Base-by-base conservation (phyloP, 2,329 filamentous ascomycete genomes). In the Zasmidium citrigriseum region DNA sequence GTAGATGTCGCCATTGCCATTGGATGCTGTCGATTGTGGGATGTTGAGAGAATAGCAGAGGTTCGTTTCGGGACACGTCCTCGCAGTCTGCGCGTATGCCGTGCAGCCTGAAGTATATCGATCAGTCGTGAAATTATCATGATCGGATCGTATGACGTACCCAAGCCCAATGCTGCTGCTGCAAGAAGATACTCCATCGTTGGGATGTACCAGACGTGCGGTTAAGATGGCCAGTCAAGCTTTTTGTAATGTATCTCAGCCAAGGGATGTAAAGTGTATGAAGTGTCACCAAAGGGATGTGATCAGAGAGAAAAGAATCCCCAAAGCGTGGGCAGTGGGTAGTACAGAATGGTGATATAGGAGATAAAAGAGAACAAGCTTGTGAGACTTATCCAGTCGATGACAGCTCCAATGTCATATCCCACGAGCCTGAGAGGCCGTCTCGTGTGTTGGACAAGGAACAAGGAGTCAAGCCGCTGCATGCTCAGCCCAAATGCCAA, bases 1-100 rank as follows among this genome's bases (percentile, higher is more conserved):
- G 71, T 79, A 86, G 53, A 87, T 81, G 59, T 85, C 81, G 21
- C 84, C 83, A 29, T 65, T 75, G 12, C 79, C 80, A 20, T 77
- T 79, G 2, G 75, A 77, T 1, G 79, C 79, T 3, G 83, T 85
- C 24, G 73, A 69, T 22, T 78, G 70, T 2, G 84, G 83, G 5
- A 87, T 78, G 67, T 83, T 85, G 61, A 86, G 74, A 10, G 75
- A 73, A 67, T 79, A 85, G 71, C 76, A 78, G 20, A 80, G 68
- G 27, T 75, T 61, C 5, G 58, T 60, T 9, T 63, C 53, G 9
- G 64, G 62, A 46, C 67, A 68, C 7, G 50, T 64, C 22, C 34
- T 61, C 18, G 62, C 62, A 11, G 58, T 59, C 18, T 67, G 64
- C 14, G 68, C 68, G 38, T 59, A 46, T 25, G 55, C 63, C 27